phyloP scores from a whole-genome alignment of 2,329 filamentous ascomycete species.

The Orbilia javanica region DNA sequence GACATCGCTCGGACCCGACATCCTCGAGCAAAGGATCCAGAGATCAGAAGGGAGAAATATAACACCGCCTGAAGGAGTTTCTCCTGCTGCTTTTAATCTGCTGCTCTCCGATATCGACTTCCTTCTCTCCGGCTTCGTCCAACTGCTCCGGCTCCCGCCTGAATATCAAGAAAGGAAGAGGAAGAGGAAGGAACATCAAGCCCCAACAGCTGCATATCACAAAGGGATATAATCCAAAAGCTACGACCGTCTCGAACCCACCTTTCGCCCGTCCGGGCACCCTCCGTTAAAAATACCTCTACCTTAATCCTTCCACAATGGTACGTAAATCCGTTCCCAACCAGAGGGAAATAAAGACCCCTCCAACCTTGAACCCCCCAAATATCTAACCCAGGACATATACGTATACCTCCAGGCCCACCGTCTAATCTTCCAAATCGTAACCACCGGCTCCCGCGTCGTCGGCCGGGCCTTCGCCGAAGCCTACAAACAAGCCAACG shows the following conservation, averaged over 20 bases:
- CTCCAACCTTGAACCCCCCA: neutral
- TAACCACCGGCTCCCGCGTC: constrained; percentile 89
- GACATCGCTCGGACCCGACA: neutral
- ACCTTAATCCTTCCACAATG: constrained; percentile 22
- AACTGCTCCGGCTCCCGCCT: neutral
- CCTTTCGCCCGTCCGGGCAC: constrained; percentile 28
- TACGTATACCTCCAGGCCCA: constrained; percentile 75
- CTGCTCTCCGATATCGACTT: neutral
- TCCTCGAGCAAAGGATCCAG: neutral
- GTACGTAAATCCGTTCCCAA: constrained; percentile 3
- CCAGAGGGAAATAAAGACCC: no score
- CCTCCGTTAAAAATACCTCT: neutral
- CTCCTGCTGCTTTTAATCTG: neutral
- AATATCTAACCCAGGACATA: neutral
- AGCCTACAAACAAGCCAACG: constrained; percentile 94
- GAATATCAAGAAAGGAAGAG: neutral
- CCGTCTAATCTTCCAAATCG: constrained; percentile 91
- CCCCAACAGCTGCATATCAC: no score
- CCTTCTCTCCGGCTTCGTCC: neutral
- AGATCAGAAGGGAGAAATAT: neutral
- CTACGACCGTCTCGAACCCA: neutral
- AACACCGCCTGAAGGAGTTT: neutral
- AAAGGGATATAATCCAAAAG: neutral
- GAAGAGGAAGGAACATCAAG: neutral
- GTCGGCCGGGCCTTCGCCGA: constrained; percentile 92